Percentiles rank a stretch among this genome's conserved stretches.
phyloP scores from a whole-genome alignment of 2,329 filamentous ascomycete genomes.

The Colletotrichum plurivorum region DNA sequence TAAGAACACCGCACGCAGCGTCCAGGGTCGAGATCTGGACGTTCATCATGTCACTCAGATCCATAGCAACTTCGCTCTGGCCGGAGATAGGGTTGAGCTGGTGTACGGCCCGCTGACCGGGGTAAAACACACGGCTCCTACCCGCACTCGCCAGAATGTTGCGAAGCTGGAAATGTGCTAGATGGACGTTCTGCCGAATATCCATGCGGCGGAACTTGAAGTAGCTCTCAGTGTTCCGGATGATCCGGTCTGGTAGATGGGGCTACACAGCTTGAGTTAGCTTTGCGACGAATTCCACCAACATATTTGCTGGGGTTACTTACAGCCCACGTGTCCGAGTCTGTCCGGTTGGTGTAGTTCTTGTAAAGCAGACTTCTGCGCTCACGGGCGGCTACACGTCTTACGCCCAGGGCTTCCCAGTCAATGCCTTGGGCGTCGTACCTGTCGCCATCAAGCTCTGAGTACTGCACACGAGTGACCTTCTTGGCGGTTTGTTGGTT shows the following conservation, averaged over 20 bases:
- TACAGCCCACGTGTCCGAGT: conserved; percentile 64
- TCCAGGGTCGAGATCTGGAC: conserved; percentile 66
- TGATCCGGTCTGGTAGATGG: conserved; percentile 48
- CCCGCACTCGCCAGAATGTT: conserved; percentile 72
- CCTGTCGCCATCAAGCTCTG: conserved; percentile 67
- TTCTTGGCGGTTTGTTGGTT: conserved; percentile 47
- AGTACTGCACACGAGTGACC: conserved; percentile 47
- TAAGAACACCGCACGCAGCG: conserved; percentile 67
- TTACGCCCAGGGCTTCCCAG: conserved; percentile 68
- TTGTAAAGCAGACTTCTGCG: conserved; percentile 64
- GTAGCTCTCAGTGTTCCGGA: conserved; percentile 62
- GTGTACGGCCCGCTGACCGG: conserved; percentile 63
- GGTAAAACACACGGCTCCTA: conserved; percentile 70
- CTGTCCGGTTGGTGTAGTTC: conserved; percentile 70
- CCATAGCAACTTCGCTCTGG: conserved; percentile 60
- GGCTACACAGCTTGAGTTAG: conserved; percentile 35
- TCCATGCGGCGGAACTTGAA: conserved; percentile 73
- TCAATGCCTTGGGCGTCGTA: conserved; percentile 73
- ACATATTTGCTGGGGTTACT: conserved; percentile 47
- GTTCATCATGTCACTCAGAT: conserved; percentile 55
- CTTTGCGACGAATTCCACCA: too few relatives aligned
- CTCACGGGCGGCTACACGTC: conserved; percentile 62
- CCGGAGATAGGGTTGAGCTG: conserved; percentile 67
- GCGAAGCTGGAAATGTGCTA: conserved; percentile 77
- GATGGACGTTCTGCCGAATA: conserved; percentile 65